Evolutionary conservation across 2,329 filamentous ascomycete genomes (phyloP), one percentile per base, ranked within the genome.

Genomic region (Aureobasidium subglaciale): DNA sequence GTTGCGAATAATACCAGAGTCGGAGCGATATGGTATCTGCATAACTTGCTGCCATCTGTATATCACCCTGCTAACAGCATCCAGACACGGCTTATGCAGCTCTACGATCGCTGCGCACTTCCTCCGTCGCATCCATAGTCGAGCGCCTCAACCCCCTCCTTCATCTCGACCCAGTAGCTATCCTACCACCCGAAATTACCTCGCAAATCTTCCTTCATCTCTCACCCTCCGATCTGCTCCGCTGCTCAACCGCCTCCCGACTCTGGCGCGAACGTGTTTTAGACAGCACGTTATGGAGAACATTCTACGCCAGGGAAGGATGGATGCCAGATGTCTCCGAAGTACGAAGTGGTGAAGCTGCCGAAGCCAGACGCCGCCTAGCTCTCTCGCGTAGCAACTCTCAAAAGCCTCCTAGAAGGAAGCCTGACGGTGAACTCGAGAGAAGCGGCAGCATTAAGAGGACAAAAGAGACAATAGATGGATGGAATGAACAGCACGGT

Each of bases 181-280:
- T 89, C 64, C 81, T 99, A 0, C 93, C 93, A 0, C 84, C 88
- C 24, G 93, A 99, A 69, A 87, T 99, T 64, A 95, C 90, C 59
- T 84, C 93, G 41, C 87, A 95, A 65, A 86, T 97, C 41, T 85
- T 99, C 40, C 85, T 87, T 15, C 93, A 90, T 66, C 84, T 99
- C 48, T 87, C 91, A 55, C 87, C 90, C 1, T 70, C 83, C 25
- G 93, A 90, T 0, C 77, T 99, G 35, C 78, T 97, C 56, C 83
- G 82, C 48, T 88, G 91, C 2, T 89, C 90, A 1, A 80, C 83
- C 41, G 84, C 90, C 15, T 96, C 90, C 32, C 84, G 85, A 43
- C 78, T 84, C 60, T 99, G 93, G 92, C 85, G 91, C 60, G 78
- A 81, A 16, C 78, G 93, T 16, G 86, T 92, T 5, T 73, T 90